These are phyloP conservation scores for Macadamia integrifolia DNA, from an alignment of 164 flowering plant species.

Conservation along the genomic window DNA sequence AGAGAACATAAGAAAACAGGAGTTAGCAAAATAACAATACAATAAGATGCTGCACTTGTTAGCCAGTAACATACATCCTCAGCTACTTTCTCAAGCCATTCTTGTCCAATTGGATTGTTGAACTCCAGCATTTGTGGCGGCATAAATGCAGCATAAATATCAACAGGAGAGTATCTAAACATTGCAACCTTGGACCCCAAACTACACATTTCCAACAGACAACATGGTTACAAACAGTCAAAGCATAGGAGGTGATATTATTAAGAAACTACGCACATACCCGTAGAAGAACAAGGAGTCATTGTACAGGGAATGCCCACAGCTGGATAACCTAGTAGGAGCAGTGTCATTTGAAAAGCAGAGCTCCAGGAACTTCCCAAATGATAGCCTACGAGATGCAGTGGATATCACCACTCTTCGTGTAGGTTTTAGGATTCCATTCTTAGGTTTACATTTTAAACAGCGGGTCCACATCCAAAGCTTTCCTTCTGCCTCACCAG, in stretches of 20 bases:
- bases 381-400: slow-evolving; percentile 66
- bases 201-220: slow-evolving; percentile 34
- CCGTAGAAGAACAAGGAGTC: slow-evolving; percentile 86
- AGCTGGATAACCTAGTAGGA: slow-evolving; percentile 33
- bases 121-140: slow-evolving; percentile 72
- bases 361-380: slow-evolving; percentile 94
- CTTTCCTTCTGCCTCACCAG: slow-evolving; percentile 78
- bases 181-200: slow-evolving; percentile 75
- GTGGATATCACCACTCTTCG: slow-evolving; percentile 68
- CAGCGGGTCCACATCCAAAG: slow-evolving; percentile 99
- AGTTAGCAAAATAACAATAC: not conserved
- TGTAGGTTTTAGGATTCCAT: slow-evolving; percentile 42
- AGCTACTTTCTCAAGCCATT: slow-evolving; percentile 50
- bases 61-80: slow-evolving; percentile 42
- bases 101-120: slow-evolving; percentile 33
- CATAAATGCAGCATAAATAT: slow-evolving; percentile 50
- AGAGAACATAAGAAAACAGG: not conserved
- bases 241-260: not conserved
- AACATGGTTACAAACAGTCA: slow-evolving; percentile 1
- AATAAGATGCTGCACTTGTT: no score
- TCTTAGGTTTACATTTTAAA: slow-evolving; percentile 49
- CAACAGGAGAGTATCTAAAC: slow-evolving; percentile 65
- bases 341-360: slow-evolving; percentile 50
- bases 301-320: slow-evolving; percentile 68
- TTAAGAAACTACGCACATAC: slow-evolving; percentile 31